Evolutionary conservation across 345 rosid species (phyloP).

Genomic region (Cochlearia excelsa): DNA sequence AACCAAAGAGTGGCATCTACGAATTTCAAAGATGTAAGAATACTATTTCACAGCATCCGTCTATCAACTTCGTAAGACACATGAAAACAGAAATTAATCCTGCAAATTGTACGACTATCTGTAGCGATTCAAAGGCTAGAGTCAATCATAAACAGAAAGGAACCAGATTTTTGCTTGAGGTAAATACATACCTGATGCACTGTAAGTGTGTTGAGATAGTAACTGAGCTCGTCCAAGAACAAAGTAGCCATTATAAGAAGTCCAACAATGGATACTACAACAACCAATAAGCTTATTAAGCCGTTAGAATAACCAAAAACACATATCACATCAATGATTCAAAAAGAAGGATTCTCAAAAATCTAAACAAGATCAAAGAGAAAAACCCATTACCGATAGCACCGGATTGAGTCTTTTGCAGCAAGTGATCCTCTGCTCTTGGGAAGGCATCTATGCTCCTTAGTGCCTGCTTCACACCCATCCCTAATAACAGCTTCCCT

Average conservation of each 20-base stretch:
- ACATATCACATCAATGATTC: background rate
- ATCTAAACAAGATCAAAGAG: background rate
- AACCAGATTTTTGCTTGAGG: background rate
- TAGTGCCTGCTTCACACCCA: slow-evolving; percentile 87
- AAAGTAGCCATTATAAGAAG: slow-evolving; percentile 75
- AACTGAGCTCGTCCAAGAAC: slow-evolving; percentile 86
- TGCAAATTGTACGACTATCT: background rate
- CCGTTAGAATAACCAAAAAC: slow-evolving; percentile 1
- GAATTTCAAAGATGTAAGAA: background rate
- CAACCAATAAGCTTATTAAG: slow-evolving; percentile 1
- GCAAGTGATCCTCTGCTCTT: slow-evolving; percentile 90
- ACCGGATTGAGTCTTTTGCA: slow-evolving; percentile 95
- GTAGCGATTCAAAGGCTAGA: background rate
- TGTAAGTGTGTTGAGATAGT: slow-evolving; percentile 70
- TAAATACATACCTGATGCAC: slow-evolving; percentile 73
- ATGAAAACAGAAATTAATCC: background rate
- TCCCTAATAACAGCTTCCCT: slow-evolving; percentile 25
- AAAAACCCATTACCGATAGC: slow-evolving; percentile 57
- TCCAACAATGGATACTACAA: slow-evolving; percentile 82
- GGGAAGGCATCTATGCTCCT: slow-evolving; percentile 92
- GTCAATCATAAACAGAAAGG: background rate
- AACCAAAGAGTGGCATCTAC: background rate
- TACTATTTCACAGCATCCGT: slow-evolving; percentile 4
- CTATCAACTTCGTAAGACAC: background rate
- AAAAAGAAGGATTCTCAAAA: background rate